Evolutionary conservation across 2,329 filamentous ascomycete species (phyloP).

Genomic region (Orbilia javanica): DNA sequence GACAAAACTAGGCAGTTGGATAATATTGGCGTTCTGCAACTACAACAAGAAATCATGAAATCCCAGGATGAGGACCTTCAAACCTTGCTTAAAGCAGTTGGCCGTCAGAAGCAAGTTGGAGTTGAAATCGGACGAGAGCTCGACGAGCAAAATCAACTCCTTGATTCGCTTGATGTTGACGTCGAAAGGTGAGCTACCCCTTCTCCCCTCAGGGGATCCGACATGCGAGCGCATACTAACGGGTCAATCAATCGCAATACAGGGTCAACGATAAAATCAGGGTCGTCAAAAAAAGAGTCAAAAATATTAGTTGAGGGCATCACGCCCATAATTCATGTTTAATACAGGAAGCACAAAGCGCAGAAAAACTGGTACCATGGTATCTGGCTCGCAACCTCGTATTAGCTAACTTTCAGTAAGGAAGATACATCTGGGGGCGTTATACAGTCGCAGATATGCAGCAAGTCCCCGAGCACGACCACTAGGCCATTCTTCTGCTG

Average conservation of each 20-base stretch:
- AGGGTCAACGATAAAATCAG: conserved; percentile 50
- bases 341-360: neutral
- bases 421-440: neutral
- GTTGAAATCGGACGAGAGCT: conserved; percentile 79
- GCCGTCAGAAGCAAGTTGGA: conserved; percentile 81
- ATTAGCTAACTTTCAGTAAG: neutral
- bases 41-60: conserved; percentile 80
- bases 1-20: conserved; percentile 81
- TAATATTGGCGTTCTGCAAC: conserved; percentile 78
- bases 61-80: conserved; percentile 81
- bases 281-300: conserved; percentile 52
- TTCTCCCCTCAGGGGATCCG: neutral
- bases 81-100: conserved; percentile 76
- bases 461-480: neutral
- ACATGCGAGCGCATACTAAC: conserved; percentile 9
- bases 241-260: neutral
- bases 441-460: too few relatives aligned
- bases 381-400: neutral
- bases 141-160: conserved; percentile 78
- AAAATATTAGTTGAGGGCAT: conserved; percentile 39
- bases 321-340: neutral
- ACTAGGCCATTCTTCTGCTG: neutral
- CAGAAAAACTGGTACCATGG: too few relatives aligned
- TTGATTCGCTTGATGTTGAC: conserved; percentile 76
- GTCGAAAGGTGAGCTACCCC: conserved; percentile 68